Conservation (phyloP, 148 eudicot genomes). For the Cornus florida region DNA sequence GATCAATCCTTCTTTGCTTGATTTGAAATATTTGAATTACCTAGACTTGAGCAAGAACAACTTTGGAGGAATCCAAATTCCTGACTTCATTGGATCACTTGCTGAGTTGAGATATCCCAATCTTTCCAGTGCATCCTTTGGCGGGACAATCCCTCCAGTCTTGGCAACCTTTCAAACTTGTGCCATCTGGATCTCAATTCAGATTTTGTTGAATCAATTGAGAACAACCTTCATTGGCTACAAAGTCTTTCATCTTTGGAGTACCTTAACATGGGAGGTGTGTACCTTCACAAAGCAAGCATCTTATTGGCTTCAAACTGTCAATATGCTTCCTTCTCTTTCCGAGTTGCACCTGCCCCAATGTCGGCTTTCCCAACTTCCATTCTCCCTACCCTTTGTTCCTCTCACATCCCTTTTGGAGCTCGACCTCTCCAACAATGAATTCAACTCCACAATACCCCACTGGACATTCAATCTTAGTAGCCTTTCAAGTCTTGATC, state of each 20-base stretch:
- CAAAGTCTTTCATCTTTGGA: not conserved
- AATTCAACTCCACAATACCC: slow-evolving; percentile 25
- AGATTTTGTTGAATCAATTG: not conserved
- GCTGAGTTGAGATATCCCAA: slow-evolving; percentile 3
- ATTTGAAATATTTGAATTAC: slow-evolving; percentile 2
- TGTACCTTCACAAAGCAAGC: slow-evolving; percentile 11
- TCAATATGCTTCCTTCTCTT: slow-evolving; percentile 21
- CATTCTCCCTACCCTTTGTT: slow-evolving; percentile 6
- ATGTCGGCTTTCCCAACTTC: slow-evolving; percentile 15
- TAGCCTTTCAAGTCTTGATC: slow-evolving; percentile 13
- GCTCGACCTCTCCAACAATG: slow-evolving; percentile 24
- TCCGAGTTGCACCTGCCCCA: slow-evolving; percentile 13
- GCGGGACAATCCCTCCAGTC: slow-evolving; percentile 1
- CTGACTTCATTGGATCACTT: slow-evolving; percentile 9
- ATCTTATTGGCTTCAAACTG: slow-evolving; percentile 14
- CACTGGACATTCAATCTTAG: slow-evolving; percentile 22
- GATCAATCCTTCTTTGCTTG: slow-evolving; percentile 14
- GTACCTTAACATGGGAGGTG: slow-evolving; percentile 13
- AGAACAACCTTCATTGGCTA: slow-evolving; percentile 4
- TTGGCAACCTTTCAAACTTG: slow-evolving; percentile 9
- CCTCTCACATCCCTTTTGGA: slow-evolving; percentile 18
- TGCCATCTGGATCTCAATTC: not conserved
- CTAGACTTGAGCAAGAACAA: slow-evolving; percentile 5
- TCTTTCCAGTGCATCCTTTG: not conserved
- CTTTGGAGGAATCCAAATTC: not conserved